Percentiles rank a stretch among this genome's conserved stretches.
These are phyloP conservation scores for Podospora pseudopauciseta DNA, from an alignment of 495 filamentous ascomycete genomes.

Conservation along the genomic window DNA sequence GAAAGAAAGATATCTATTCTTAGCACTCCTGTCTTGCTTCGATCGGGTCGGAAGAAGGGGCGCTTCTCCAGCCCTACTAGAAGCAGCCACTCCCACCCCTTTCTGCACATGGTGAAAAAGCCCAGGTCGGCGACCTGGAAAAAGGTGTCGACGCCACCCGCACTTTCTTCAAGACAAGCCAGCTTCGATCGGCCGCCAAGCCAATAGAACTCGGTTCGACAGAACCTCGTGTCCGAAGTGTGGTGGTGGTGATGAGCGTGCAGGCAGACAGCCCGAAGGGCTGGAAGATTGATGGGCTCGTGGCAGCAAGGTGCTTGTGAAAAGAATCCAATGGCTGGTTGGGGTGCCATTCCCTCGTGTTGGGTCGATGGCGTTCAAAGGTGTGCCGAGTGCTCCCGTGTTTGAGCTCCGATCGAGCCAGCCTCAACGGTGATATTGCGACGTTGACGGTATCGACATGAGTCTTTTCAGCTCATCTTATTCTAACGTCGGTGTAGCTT, in stretches of 20 bases:
- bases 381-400: neutral
- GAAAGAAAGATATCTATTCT: slow-evolving; percentile 2
- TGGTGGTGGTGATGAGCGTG: neutral
- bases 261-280: neutral
- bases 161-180: slow-evolving; percentile 4
- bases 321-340: neutral
- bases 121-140: neutral
- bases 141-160: neutral
- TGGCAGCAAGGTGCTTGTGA: neutral
- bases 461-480: slow-evolving; percentile 7
- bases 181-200: slow-evolving; percentile 10
- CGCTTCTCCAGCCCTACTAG: slow-evolving; percentile 3
- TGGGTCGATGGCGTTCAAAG: neutral
- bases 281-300: neutral
- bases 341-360: neutral
- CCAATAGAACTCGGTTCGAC: slow-evolving; percentile 16
- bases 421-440: slow-evolving; percentile 2
- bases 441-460: neutral
- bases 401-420: neutral
- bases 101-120: slow-evolving; percentile 4
- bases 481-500: slow-evolving; percentile 7
- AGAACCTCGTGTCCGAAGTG: neutral
- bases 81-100: neutral
- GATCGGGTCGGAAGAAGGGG: neutral
- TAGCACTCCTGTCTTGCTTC: slow-evolving; percentile 3